phyloP scores from a whole-genome alignment of 73 alveolate genomes.

The Stentor roeselii region DNA sequence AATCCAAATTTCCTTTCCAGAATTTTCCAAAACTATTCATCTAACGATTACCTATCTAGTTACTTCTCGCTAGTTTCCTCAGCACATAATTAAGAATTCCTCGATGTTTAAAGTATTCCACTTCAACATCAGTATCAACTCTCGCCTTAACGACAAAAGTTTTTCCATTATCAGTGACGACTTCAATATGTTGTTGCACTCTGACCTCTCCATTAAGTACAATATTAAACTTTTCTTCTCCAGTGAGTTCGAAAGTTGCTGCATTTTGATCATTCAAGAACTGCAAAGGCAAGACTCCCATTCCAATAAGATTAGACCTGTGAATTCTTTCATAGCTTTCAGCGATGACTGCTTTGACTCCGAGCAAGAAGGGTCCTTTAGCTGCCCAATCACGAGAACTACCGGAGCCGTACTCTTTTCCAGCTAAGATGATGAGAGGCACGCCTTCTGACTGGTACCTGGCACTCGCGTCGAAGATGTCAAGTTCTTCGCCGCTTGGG shows the following conservation, averaged over 20 bases:
- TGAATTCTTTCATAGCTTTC: constrained; percentile 85
- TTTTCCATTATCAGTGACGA: constrained; percentile 49
- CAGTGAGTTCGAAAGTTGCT: constrained; percentile 71
- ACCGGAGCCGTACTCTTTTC: constrained; percentile 85
- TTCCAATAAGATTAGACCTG: constrained; percentile 85
- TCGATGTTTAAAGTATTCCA: constrained; percentile 77
- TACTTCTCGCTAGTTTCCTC: too few species aligned
- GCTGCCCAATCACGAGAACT: constrained; percentile 93
- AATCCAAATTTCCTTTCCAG: too few species aligned
- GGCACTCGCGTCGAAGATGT: constrained; percentile 76
- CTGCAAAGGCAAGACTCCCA: constrained; percentile 89
- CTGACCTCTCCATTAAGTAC: constrained; percentile 38
- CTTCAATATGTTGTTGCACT: constrained; percentile 46
- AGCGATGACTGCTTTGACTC: constrained; percentile 74
- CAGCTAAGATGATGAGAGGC: constrained; percentile 67
- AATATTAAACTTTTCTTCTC: constrained; percentile 59
- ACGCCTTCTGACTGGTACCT: constrained; percentile 51
- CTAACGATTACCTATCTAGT: too few species aligned
- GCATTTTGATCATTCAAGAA: constrained; percentile 74
- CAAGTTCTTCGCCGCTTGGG: constrained; percentile 68
- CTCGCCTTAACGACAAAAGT: constrained; percentile 55
- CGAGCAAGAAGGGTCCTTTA: constrained; percentile 63
- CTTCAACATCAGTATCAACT: constrained; percentile 83
- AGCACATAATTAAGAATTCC: constrained; percentile 82
- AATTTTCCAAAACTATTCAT: too few species aligned